A percentile compares a stretch with the other conserved stretches of the same genome.
Evolutionary conservation across 2,329 filamentous ascomycete genomes (phyloP).

Genomic region (Cladosporium sp.): DNA sequence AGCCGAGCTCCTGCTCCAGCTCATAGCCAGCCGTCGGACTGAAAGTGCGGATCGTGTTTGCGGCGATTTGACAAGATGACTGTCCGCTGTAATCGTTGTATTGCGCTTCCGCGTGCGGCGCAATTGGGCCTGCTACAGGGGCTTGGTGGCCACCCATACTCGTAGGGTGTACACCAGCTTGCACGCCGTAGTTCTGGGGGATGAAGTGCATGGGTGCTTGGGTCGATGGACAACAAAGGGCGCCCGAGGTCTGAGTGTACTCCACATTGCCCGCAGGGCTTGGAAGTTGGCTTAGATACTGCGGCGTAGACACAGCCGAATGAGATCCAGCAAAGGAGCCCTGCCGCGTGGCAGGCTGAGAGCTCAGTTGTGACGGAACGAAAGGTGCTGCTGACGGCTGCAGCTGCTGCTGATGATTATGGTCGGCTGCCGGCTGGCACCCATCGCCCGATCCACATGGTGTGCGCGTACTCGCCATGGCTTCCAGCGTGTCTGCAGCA

Average conservation of each 20-base stretch:
- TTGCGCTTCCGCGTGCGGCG: not conserved
- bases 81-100: slow-evolving; percentile 17
- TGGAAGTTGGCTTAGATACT: not conserved
- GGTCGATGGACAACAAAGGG: not conserved
- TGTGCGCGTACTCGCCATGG: slow-evolving; percentile 20
- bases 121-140: no score
- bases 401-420: slow-evolving; percentile 1
- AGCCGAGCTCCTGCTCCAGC: slow-evolving; percentile 45
- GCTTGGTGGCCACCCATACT: not conserved
- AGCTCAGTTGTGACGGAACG: not conserved
- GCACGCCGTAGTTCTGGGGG: not conserved
- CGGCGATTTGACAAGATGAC: slow-evolving; percentile 43
- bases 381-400: slow-evolving; percentile 1
- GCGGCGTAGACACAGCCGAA: not conserved
- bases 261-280: not conserved
- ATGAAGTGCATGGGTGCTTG: not conserved
- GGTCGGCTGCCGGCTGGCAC: not conserved
- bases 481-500: slow-evolving; percentile 20
- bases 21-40: slow-evolving; percentile 40
- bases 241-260: not conserved
- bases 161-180: not conserved
- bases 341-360: not conserved
- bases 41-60: slow-evolving; percentile 49
- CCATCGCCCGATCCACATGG: slow-evolving; percentile 19
- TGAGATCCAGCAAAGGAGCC: not conserved